Percentiles rank a stretch among this genome's conserved stretches.
Evolutionary conservation across 225 moss, liverwort and hornwort genomes (phyloP).

Genomic region (Sphagnum tenellum): DNA sequence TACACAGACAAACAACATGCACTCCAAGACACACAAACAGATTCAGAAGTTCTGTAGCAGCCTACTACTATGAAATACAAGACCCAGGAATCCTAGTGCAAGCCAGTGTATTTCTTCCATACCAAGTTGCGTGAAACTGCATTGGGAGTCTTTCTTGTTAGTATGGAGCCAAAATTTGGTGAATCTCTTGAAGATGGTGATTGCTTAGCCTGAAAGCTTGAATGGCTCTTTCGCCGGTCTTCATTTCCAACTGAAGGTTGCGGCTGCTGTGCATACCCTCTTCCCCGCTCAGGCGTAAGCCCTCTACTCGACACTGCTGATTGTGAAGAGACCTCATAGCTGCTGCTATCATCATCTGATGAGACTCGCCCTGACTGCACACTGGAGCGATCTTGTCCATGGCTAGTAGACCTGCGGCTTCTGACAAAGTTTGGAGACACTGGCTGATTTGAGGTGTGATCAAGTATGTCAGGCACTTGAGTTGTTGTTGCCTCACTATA

Average conservation of each 20-base stretch:
- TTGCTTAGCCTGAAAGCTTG: slow-evolving; percentile 19
- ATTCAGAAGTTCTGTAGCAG: not conserved
- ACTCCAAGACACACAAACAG: not conserved
- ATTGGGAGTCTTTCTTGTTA: slow-evolving; percentile 27
- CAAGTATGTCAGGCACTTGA: slow-evolving; percentile 5
- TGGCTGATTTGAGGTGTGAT: not conserved
- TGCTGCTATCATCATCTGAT: slow-evolving; percentile 29
- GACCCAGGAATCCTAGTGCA: not conserved
- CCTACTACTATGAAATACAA: not conserved
- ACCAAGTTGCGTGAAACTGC: slow-evolving; percentile 14
- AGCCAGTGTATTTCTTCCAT: slow-evolving; percentile 4
- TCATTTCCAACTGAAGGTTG: slow-evolving; percentile 9
- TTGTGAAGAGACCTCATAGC: slow-evolving; percentile 35
- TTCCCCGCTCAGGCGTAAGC: slow-evolving; percentile 18
- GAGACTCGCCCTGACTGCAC: slow-evolving; percentile 17
- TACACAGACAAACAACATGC: not conserved
- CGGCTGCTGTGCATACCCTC: not conserved
- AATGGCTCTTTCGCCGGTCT: slow-evolving; percentile 11
- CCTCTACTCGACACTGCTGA: slow-evolving; percentile 28
- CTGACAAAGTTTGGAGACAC: slow-evolving; percentile 13
- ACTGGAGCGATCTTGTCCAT: slow-evolving; percentile 6
- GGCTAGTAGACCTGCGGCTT: slow-evolving; percentile 17
- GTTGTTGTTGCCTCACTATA: slow-evolving; percentile 3
- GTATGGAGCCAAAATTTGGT: slow-evolving; percentile 6
- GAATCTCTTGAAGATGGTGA: slow-evolving; percentile 13